A percentile compares a stretch with the other conserved stretches of the same genome.
Conservation (phyloP, 352 stramenopile genomes). For the Lagenidium sp. region DNA sequence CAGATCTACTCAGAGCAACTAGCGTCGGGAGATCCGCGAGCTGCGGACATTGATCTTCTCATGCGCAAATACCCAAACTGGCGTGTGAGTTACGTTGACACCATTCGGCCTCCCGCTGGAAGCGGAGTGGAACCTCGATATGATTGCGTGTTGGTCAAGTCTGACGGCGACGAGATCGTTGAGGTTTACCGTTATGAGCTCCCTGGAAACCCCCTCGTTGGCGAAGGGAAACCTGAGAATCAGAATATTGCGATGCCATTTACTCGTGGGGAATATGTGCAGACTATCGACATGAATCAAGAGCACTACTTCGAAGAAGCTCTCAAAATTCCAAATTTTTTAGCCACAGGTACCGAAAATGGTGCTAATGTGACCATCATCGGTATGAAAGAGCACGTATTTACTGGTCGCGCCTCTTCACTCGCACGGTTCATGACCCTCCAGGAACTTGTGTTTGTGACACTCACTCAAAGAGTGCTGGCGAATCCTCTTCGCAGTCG, state of each 20-base stretch:
- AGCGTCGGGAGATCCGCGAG: conserved; percentile 50
- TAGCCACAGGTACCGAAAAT: conserved; percentile 62
- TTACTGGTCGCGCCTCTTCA: conserved; percentile 78
- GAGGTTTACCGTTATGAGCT: conserved; percentile 85
- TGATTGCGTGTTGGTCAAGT: conserved; percentile 78
- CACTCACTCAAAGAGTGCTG: conserved; percentile 77
- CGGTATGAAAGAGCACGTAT: conserved; percentile 87
- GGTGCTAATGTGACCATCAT: conserved; percentile 74
- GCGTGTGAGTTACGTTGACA: conserved; percentile 87
- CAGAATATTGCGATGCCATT: conserved; percentile 84
- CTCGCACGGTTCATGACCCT: conserved; percentile 84
- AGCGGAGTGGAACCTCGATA: conserved; percentile 62
- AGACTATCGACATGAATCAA: conserved; percentile 91
- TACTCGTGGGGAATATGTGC: conserved; percentile 78
- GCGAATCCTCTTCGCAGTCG: conserved; percentile 63
- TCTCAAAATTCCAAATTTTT: conserved; percentile 85
- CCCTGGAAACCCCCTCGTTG: conserved; percentile 71
- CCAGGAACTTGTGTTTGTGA: conserved; percentile 84
- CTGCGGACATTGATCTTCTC: conserved; percentile 96
- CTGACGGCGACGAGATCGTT: conserved; percentile 77
- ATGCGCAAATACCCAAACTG: conserved; percentile 96
- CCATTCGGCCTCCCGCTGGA: conserved; percentile 54
- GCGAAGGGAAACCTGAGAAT: conserved; percentile 84
- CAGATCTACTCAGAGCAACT: conserved; percentile 85
- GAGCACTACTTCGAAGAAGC: conserved; percentile 87